These are phyloP conservation scores for Nannizziopsis barbatae DNA, from an alignment of 2,329 filamentous ascomycete genomes.

Conservation along the genomic window DNA sequence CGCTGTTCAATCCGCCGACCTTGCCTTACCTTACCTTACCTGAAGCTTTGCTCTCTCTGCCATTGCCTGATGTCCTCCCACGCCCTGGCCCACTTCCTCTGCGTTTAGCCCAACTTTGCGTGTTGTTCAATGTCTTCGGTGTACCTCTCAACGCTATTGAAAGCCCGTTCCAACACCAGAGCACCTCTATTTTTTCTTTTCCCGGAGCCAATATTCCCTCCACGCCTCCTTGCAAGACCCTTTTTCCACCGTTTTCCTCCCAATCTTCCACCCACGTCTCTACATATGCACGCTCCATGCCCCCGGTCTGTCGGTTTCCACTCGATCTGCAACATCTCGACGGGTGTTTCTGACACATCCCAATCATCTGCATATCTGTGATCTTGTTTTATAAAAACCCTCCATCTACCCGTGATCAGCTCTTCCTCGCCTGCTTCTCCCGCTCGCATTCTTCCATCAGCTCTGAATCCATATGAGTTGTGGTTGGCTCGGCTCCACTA, in stretches of 20 bases:
- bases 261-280: too few relatives aligned
- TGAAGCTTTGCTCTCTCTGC: conserved; percentile 14
- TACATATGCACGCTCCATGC: background rate
- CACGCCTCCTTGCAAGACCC: too few relatives aligned
- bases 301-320: too few relatives aligned
- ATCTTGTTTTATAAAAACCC: background rate
- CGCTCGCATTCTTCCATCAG: conserved; percentile 2
- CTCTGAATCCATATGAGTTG: background rate
- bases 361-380: background rate
- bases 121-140: background rate
- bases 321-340: too few relatives aligned
- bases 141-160: too few relatives aligned
- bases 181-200: too few relatives aligned
- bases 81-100: background rate
- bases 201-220: too few relatives aligned
- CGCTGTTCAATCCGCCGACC: too few relatives aligned
- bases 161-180: too few relatives aligned
- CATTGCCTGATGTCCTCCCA: conserved; percentile 5
- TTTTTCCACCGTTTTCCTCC: too few relatives aligned
- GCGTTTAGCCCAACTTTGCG: background rate
- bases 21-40: too few relatives aligned
- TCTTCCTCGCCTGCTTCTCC: background rate
- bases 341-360: background rate
- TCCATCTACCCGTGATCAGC: too few relatives aligned
- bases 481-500: conserved; percentile 8